These are phyloP conservation scores for Tricladium varicosporioides DNA, from an alignment of 2,329 filamentous ascomycete genomes.

Conservation along the genomic window DNA sequence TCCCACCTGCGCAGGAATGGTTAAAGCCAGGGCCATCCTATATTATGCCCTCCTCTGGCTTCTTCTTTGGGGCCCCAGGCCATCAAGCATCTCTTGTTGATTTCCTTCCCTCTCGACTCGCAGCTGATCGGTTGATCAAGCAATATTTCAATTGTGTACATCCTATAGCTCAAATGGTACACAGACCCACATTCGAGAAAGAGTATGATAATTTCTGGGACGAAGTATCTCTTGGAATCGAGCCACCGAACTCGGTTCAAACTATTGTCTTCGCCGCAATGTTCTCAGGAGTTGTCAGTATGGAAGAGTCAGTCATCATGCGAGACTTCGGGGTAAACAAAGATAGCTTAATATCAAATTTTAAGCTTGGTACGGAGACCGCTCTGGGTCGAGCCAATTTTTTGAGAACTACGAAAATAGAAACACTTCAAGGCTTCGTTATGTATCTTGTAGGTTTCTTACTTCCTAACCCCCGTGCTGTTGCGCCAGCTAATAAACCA, in stretches of 20 bases:
- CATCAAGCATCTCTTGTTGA: conserved; percentile 52
- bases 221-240: conserved; percentile 54
- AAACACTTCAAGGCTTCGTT: conserved; percentile 73
- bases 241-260: conserved; percentile 63
- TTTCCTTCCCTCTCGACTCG: conserved; percentile 56
- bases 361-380: conserved; percentile 65
- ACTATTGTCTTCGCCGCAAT: conserved; percentile 68
- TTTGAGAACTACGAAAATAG: conserved; percentile 67
- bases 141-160: conserved; percentile 70
- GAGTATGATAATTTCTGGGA: conserved; percentile 67
- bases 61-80: conserved; percentile 59
- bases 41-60: conserved; percentile 33
- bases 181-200: conserved; percentile 62
- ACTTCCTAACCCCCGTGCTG: background rate
- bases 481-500: conserved; percentile 22
- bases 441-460: conserved; percentile 64
- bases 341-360: conserved; percentile 55
- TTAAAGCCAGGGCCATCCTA: conserved; percentile 54
- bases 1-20: conserved; percentile 44
- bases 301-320: conserved; percentile 53
- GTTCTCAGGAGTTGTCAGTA: conserved; percentile 67
- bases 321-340: conserved; percentile 56
- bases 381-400: conserved; percentile 69
- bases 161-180: conserved; percentile 64
- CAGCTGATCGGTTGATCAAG: conserved; percentile 60